Conservation (phyloP, 352 stramenopile genomes). For the Phytopythium kandeliae region DNA sequence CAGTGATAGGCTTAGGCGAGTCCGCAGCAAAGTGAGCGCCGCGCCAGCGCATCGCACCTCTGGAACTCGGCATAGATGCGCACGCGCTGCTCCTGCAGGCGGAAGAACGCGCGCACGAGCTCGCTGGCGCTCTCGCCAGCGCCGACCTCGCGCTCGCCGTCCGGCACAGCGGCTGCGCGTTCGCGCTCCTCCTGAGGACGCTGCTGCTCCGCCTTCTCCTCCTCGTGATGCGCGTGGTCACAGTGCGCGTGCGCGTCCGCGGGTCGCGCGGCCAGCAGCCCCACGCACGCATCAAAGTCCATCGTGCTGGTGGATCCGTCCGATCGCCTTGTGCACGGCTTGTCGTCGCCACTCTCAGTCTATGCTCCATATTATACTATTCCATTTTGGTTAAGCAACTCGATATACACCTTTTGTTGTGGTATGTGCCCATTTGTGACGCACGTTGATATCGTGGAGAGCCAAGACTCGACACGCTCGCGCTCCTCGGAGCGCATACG, state of each 20-base stretch:
- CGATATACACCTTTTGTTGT: not conserved
- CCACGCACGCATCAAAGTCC: conserved; percentile 63
- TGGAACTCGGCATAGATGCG: conserved; percentile 68
- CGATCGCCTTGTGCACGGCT: not conserved
- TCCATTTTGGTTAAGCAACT: too few relatives aligned
- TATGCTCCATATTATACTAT: too few relatives aligned
- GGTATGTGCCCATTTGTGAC: too few relatives aligned
- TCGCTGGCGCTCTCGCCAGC: conserved; percentile 3
- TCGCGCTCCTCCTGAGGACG: too few relatives aligned
- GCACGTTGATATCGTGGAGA: too few relatives aligned
- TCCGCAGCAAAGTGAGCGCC: not conserved
- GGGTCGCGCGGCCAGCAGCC: conserved; percentile 55
- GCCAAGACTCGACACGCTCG: too few relatives aligned
- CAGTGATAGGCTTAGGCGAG: too few relatives aligned
- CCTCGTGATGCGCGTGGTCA: conserved; percentile 24
- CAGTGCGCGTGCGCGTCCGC: conserved; percentile 54
- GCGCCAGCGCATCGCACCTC: conserved; percentile 16
- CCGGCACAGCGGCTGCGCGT: too few relatives aligned
- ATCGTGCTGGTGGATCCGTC: conserved; percentile 17
- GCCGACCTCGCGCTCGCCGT: too few relatives aligned
- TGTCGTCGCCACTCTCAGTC: not conserved
- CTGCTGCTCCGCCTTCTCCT: conserved; percentile 8
- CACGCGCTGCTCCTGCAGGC: conserved; percentile 57
- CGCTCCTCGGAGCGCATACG: too few relatives aligned
- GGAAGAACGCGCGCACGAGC: conserved; percentile 40